Conservation (phyloP, 2,329 filamentous ascomycete genomes). For the Colletotrichum tropicale region DNA sequence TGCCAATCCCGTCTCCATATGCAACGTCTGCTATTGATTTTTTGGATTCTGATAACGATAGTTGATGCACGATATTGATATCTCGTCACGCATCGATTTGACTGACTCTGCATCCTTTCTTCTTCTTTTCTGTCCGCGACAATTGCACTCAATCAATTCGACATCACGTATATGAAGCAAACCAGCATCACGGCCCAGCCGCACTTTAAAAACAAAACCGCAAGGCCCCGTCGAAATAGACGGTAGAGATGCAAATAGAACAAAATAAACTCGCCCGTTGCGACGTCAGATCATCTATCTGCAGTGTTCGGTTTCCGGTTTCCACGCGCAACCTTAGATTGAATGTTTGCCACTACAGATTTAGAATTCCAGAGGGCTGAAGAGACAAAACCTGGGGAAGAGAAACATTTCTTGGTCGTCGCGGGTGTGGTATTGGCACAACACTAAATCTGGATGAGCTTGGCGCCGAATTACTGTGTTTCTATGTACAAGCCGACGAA, state of each 20-base stretch:
- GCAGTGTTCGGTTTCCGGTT: background rate
- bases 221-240: background rate
- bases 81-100: background rate
- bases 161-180: slow-evolving; percentile 5
- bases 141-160: background rate
- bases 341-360: slow-evolving; percentile 1
- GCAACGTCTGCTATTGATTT: slow-evolving; percentile 1
- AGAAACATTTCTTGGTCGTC: background rate
- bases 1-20: background rate
- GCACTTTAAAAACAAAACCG: background rate
- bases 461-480: background rate
- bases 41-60: background rate
- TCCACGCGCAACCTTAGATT: background rate
- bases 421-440: background rate
- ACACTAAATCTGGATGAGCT: background rate
- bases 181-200: background rate
- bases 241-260: background rate
- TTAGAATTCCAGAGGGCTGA: background rate
- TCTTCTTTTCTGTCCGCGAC: background rate
- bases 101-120: background rate
- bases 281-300: background rate
- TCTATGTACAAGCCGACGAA: background rate
- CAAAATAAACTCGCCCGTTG: background rate
- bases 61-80: background rate
- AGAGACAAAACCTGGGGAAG: slow-evolving; percentile 4